Conservation (phyloP, 129 eudicot species). For the Artemisia tridentata region DNA sequence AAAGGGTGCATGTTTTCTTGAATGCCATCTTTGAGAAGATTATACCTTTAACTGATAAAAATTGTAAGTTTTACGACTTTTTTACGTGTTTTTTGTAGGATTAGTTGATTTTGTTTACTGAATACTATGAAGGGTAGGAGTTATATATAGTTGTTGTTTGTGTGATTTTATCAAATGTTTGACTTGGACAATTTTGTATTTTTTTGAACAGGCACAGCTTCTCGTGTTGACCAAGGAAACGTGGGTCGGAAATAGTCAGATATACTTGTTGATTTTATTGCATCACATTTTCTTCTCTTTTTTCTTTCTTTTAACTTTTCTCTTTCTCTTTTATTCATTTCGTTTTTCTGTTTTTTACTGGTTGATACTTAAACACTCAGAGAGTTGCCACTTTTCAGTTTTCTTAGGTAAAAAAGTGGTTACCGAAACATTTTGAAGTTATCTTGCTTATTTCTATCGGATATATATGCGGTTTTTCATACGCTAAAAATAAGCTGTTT, state of each 20-base stretch:
- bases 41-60: neutral
- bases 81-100: neutral
- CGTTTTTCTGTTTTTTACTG: too few species aligned
- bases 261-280: too few species aligned
- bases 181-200: constrained; percentile 22
- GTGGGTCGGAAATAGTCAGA: constrained; percentile 6
- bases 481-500: too few species aligned
- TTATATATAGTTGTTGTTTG: neutral
- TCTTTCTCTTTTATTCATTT: too few species aligned
- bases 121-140: constrained; percentile 5
- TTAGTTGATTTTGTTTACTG: constrained; percentile 6
- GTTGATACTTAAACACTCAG: too few species aligned
- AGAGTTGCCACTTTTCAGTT: too few species aligned
- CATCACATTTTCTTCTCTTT: too few species aligned
- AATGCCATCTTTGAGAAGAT: constrained; percentile 23
- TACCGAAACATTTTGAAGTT: too few species aligned
- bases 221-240: constrained; percentile 38
- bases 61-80: neutral
- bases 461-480: too few species aligned
- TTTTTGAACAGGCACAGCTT: constrained; percentile 18
- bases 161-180: constrained; percentile 11
- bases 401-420: too few species aligned
- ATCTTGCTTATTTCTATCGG: too few species aligned
- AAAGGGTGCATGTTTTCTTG: constrained; percentile 24
- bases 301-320: too few species aligned